phyloP scores from a whole-genome alignment of 73 alveolate genomes.

The Tetrahymena malaccensis region DNA sequence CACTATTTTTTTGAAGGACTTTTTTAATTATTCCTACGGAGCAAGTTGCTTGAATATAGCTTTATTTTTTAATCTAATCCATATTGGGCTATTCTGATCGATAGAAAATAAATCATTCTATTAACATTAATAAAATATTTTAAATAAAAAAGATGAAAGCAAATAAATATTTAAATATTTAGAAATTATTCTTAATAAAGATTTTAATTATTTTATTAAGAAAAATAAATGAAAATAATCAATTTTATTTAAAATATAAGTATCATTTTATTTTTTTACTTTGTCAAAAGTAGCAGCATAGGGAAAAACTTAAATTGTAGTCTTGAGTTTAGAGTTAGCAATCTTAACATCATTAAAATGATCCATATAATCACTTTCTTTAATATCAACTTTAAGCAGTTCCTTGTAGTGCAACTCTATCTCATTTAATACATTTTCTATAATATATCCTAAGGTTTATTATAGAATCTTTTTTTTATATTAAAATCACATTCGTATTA shows the following conservation, averaged over 20 bases:
- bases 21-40: neutral
- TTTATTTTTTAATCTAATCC: neutral
- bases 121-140: neutral
- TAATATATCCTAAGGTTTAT: neutral
- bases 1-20: conserved; percentile 10
- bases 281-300: neutral
- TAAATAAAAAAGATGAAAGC: neutral
- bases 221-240: no score
- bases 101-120: neutral
- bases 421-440: neutral
- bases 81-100: neutral
- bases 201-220: no score
- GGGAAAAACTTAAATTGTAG: neutral
- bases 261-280: neutral
- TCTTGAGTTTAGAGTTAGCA: neutral
- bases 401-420: neutral
- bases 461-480: neutral
- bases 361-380: neutral
- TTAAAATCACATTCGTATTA: neutral
- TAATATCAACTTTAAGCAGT: neutral
- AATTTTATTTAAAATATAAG: no score
- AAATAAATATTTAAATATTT: no score
- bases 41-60: neutral
- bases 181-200: no score
- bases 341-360: neutral